A percentile compares a stretch with the other conserved stretches of the same genome.
Conservation (phyloP, 1,284 basidiomycete species). For the Tetrapyrgos nigripes region DNA sequence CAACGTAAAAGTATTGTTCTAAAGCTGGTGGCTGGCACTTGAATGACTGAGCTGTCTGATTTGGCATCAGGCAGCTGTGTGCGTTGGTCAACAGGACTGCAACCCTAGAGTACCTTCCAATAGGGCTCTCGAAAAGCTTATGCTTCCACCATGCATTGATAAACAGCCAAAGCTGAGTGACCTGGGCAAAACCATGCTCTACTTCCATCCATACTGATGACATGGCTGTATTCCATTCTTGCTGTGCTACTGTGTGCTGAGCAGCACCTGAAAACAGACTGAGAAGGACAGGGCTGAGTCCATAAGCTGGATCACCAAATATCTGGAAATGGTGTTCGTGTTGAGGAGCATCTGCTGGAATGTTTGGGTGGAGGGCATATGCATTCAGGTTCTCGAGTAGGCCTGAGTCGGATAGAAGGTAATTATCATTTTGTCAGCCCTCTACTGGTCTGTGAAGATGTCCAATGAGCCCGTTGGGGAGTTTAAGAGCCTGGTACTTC, state of each 20-base stretch:
- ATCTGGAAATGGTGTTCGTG: constrained; percentile 22
- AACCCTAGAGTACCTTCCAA: constrained; percentile 29
- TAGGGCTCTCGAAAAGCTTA: constrained; percentile 23
- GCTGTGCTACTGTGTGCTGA: constrained; percentile 21
- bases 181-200: constrained; percentile 30
- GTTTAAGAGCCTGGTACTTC: constrained; percentile 24
- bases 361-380: constrained; percentile 3
- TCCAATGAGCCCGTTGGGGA: constrained; percentile 24
- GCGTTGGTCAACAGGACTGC: constrained; percentile 28
- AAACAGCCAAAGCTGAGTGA: constrained; percentile 27
- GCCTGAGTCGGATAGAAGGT: constrained; percentile 11
- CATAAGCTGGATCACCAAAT: constrained; percentile 36
- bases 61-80: constrained; percentile 25
- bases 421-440: constrained; percentile 21
- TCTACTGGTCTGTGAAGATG: constrained; percentile 24
- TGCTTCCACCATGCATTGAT: constrained; percentile 31
- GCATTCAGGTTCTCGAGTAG: constrained; percentile 9
- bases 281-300: constrained; percentile 22
- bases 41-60: constrained; percentile 28
- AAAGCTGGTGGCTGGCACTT: constrained; percentile 26
- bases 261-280: constrained; percentile 27
- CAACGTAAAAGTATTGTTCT: constrained; percentile 19
- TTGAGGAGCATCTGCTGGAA: constrained; percentile 1
- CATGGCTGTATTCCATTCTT: constrained; percentile 28
- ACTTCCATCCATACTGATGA: constrained; percentile 28